These are phyloP conservation scores for Secale cereale DNA, from an alignment of 176 grass and related monocot species.

Conservation along the genomic window DNA sequence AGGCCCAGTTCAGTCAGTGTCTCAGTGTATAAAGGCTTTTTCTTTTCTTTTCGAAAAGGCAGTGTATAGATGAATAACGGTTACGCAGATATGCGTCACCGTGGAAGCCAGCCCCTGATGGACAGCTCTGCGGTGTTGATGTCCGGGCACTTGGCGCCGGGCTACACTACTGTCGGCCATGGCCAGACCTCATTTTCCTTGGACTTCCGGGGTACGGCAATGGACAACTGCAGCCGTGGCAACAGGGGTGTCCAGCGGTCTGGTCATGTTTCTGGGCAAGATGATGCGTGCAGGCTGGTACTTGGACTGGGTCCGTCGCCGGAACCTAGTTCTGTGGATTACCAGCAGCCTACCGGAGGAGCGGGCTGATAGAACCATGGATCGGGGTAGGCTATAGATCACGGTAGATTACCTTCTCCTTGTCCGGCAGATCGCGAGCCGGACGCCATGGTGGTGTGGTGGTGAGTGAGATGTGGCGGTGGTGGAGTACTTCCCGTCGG, in stretches of 20 bases:
- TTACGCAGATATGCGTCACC: background rate
- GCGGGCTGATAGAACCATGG: too few species aligned
- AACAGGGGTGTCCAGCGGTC: conserved; percentile 1
- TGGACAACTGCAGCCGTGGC: conserved; percentile 2
- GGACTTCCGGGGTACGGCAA: conserved; percentile 16
- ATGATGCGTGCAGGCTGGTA: conserved; percentile 56
- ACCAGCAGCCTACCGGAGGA: background rate
- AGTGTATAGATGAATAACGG: conserved; percentile 36
- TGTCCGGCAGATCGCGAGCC: too few species aligned
- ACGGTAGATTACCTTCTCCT: too few species aligned
- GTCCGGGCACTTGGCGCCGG: conserved; percentile 4
- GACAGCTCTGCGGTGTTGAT: conserved; percentile 14
- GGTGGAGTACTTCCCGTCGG: too few species aligned
- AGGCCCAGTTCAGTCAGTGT: background rate
- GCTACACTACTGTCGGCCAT: conserved; percentile 11
- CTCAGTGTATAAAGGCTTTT: background rate
- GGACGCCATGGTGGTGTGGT: too few species aligned
- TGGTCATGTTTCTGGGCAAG: conserved; percentile 23
- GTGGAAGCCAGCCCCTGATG: conserved; percentile 26
- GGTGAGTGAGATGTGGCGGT: too few species aligned
- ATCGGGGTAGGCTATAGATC: too few species aligned
- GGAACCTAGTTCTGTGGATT: background rate
- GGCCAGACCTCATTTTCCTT: conserved; percentile 33
- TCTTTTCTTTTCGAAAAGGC: too few species aligned
- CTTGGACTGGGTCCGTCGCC: conserved; percentile 57